Percentiles rank a stretch among this genome's conserved stretches.
Evolutionary conservation across 768 basidiomycete genomes (phyloP).

Genomic region (Paxillus involutus): DNA sequence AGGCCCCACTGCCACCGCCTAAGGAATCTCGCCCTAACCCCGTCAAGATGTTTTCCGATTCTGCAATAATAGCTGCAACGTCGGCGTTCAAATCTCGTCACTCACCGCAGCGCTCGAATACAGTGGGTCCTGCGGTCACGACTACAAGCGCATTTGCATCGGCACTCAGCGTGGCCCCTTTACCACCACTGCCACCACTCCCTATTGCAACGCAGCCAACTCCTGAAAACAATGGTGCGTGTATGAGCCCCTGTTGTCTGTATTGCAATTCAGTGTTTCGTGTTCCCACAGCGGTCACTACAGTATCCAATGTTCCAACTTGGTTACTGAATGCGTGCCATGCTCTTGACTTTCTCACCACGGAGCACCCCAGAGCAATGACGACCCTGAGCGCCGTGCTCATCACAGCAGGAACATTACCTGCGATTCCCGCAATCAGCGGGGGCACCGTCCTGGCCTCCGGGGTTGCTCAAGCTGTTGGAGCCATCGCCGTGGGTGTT

Average conservation of each 20-base stretch:
- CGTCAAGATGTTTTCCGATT: constrained; percentile 35
- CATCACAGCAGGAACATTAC: constrained; percentile 76
- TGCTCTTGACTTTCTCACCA: constrained; percentile 71
- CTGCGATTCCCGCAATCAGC: constrained; percentile 66
- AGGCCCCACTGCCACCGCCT: constrained; percentile 21
- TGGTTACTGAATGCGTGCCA: constrained; percentile 79
- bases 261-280: not conserved
- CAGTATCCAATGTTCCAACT: constrained; percentile 59
- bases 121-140: constrained; percentile 26
- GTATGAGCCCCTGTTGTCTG: not conserved
- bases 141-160: constrained; percentile 7
- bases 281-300: constrained; percentile 35
- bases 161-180: not conserved
- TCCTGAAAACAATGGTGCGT: constrained; percentile 19
- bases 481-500: constrained; percentile 75
- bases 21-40: constrained; percentile 33
- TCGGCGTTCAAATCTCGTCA: constrained; percentile 29
- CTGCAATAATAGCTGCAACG: constrained; percentile 27
- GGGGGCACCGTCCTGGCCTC: constrained; percentile 75
- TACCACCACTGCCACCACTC: constrained; percentile 15
- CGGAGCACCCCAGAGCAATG: constrained; percentile 76
- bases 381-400: constrained; percentile 73
- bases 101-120: constrained; percentile 28
- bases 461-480: constrained; percentile 73
- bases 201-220: constrained; percentile 13